These are phyloP conservation scores for Helianthus tuberosus DNA, from an alignment of 129 eudicot genomes.

Conservation along the genomic window DNA sequence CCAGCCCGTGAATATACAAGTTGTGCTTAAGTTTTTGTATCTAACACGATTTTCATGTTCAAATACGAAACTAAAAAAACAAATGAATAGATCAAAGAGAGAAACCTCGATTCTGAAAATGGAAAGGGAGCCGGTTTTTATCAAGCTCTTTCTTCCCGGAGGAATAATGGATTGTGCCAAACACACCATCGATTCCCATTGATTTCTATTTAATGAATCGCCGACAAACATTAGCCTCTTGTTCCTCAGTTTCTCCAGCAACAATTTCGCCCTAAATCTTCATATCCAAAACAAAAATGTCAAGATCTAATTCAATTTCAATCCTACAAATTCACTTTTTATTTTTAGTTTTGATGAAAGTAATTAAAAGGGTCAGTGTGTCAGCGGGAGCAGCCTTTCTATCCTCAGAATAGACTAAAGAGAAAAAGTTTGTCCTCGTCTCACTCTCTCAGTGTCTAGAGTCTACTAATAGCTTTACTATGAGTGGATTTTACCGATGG, in stretches of 20 bases:
- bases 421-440: no score
- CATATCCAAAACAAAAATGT: constrained; percentile 1
- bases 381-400: no score
- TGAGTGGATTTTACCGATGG: no score
- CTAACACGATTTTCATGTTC: no score
- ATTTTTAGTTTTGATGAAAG: not conserved
- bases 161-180: constrained; percentile 86
- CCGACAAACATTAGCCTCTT: constrained; percentile 99
- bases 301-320: constrained; percentile 1
- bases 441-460: no score
- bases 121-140: constrained; percentile 81
- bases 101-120: constrained; percentile 82
- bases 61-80: not conserved
- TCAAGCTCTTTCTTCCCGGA: constrained; percentile 76
- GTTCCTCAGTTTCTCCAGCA: constrained; percentile 85
- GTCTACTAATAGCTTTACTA: no score
- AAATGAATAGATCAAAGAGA: not conserved
- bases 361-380: no score
- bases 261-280: constrained; percentile 68
- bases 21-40: no score
- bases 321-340: not conserved
- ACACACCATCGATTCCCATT: constrained; percentile 99
- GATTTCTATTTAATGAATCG: constrained; percentile 88
- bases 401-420: no score
- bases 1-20: no score